Conservation (phyloP, 345 rosid genomes). For the Syzygium aromaticum region DNA sequence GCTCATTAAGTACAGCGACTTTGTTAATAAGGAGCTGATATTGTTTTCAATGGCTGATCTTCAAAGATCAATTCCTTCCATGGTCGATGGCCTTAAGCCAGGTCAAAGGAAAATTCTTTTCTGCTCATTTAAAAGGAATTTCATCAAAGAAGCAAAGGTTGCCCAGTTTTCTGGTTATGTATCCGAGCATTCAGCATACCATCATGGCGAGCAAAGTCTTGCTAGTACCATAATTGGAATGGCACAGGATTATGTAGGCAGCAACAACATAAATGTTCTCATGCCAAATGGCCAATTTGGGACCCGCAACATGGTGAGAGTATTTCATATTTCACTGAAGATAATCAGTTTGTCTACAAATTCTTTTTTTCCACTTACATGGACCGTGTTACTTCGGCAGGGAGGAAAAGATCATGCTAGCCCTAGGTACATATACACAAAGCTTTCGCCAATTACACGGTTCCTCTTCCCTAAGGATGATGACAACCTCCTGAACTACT, state of each 20-base stretch:
- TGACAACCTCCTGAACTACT: conserved; percentile 69
- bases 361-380: background rate
- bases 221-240: conserved; percentile 71
- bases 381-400: conserved; percentile 18
- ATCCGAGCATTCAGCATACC: conserved; percentile 90
- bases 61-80: conserved; percentile 91
- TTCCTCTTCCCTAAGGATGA: conserved; percentile 80
- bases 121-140: conserved; percentile 77
- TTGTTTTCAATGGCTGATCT: conserved; percentile 95
- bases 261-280: conserved; percentile 88
- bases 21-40: conserved; percentile 92
- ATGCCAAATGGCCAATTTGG: conserved; percentile 84
- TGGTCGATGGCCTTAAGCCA: conserved; percentile 96
- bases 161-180: conserved; percentile 87
- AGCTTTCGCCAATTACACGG: conserved; percentile 63
- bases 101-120: conserved; percentile 96
- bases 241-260: conserved; percentile 96
- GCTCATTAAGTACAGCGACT: conserved; percentile 73
- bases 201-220: conserved; percentile 96
- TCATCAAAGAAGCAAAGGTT: conserved; percentile 63
- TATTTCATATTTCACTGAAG: background rate
- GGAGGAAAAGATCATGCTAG: conserved; percentile 99
- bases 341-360: background rate
- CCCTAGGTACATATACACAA: conserved; percentile 72
- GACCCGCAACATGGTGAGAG: conserved; percentile 58